These are phyloP conservation scores for Alternaria viburni DNA, from an alignment of 2,329 filamentous ascomycete species.

Conservation along the genomic window DNA sequence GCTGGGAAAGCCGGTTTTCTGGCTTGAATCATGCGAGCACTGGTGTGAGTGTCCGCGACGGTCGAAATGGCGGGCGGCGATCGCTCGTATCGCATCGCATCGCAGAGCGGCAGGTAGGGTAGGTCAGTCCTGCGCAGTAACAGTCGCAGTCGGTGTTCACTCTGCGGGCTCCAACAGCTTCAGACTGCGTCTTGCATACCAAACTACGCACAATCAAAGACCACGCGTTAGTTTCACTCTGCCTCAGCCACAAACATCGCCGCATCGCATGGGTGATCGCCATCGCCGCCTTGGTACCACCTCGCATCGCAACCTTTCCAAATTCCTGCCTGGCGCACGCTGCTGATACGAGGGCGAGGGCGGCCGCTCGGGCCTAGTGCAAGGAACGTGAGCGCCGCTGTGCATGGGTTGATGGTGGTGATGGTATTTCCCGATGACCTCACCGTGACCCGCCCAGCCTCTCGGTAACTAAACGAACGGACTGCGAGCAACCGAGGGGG, in stretches of 20 bases:
- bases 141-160: neutral
- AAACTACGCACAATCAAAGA: neutral
- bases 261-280: neutral
- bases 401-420: neutral
- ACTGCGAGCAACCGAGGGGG: neutral
- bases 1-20: constrained; percentile 17
- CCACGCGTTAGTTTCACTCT: neutral
- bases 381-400: constrained; percentile 1
- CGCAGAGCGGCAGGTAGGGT: neutral
- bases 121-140: neutral
- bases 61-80: neutral
- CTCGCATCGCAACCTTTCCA: neutral
- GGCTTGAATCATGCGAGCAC: neutral
- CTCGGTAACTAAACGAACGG: neutral
- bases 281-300: neutral
- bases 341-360: neutral
- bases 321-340: neutral
- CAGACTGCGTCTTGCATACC: too few relatives aligned
- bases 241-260: neutral
- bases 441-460: constrained; percentile 5
- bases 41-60: neutral
- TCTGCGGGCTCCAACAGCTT: neutral
- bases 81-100: constrained; percentile 5
- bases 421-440: constrained; percentile 10
- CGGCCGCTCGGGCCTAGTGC: neutral